phyloP scores from a whole-genome alignment of 75 land plant species.

The Azolla pinnata region DNA sequence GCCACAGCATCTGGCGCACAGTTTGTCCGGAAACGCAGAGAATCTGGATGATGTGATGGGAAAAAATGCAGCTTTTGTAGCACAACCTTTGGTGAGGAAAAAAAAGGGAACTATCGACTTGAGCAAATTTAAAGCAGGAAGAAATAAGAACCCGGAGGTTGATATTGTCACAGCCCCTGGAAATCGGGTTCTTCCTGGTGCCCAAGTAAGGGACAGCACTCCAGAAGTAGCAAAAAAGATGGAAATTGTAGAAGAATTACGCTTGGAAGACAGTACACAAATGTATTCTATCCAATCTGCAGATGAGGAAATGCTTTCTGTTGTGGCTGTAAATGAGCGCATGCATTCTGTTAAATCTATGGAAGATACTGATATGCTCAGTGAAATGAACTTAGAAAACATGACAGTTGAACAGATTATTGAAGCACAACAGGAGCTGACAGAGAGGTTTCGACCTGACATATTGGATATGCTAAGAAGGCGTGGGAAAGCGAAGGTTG shows the following conservation, averaged over 20 bases:
- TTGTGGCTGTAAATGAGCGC: no score
- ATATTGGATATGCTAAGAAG: slow-evolving; percentile 54
- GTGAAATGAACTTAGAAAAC: slow-evolving; percentile 31
- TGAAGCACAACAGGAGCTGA: slow-evolving; percentile 66
- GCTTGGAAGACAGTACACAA: no score
- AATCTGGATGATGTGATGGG: slow-evolving; percentile 25
- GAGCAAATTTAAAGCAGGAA: slow-evolving; percentile 44
- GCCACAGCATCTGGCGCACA: slow-evolving; percentile 2
- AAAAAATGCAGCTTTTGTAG: slow-evolving; percentile 40
- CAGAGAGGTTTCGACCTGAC: slow-evolving; percentile 52
- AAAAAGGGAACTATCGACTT: slow-evolving; percentile 41
- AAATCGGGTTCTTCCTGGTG: neutral
- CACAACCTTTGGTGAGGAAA: slow-evolving; percentile 52
- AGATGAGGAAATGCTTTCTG: no score
- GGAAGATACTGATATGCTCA: no score
- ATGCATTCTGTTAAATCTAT: no score
- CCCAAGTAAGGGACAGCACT: no score
- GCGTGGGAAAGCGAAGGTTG: slow-evolving; percentile 42
- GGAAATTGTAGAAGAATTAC: no score
- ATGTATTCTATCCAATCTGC: no score
- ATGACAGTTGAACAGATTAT: slow-evolving; percentile 80
- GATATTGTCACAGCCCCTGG: neutral
- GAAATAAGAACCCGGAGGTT: no score
- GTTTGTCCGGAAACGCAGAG: slow-evolving; percentile 15
- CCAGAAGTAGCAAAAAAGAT: no score